phyloP scores from a whole-genome alignment of 306 rosid genomes.

The Luffa aegyptiaca region DNA sequence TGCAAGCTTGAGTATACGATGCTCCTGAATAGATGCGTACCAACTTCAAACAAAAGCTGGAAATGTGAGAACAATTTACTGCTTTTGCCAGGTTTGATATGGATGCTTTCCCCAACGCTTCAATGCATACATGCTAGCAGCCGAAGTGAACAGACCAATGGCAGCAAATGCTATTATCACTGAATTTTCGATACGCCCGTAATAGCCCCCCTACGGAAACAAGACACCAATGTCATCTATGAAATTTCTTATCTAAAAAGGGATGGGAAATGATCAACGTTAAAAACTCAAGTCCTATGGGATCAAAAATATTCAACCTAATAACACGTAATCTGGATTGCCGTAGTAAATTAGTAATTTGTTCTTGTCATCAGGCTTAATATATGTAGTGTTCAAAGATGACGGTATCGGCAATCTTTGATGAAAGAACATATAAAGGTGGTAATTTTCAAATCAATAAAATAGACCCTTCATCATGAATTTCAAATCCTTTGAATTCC shows the following conservation, averaged over 20 bases:
- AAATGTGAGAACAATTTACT: conserved; percentile 21
- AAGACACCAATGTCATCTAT: not conserved
- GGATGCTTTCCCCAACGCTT: conserved; percentile 88
- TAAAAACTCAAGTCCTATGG: not conserved
- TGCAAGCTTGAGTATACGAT: not conserved
- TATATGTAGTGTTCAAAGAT: not conserved
- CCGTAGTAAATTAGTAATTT: not conserved
- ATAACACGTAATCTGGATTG: not conserved
- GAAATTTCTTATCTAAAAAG: not conserved
- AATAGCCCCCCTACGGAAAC: conserved; percentile 54
- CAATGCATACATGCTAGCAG: conserved; percentile 68
- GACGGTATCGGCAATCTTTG: not conserved
- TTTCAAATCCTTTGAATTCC: not conserved
- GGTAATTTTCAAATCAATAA: not conserved
- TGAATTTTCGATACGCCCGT: conserved; percentile 51
- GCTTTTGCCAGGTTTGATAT: conserved; percentile 63
- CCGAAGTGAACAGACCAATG: conserved; percentile 58
- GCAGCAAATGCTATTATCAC: conserved; percentile 51
- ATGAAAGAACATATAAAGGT: not conserved
- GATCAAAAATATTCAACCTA: not conserved
- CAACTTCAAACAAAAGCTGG: not conserved
- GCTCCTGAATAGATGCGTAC: not conserved
- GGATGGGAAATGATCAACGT: not conserved
- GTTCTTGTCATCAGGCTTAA: not conserved
- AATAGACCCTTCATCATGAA: not conserved